Evolutionary conservation across 2,329 filamentous ascomycete genomes (phyloP), one percentile per base, ranked within the genome.

Genomic region (Fusarium udum): DNA sequence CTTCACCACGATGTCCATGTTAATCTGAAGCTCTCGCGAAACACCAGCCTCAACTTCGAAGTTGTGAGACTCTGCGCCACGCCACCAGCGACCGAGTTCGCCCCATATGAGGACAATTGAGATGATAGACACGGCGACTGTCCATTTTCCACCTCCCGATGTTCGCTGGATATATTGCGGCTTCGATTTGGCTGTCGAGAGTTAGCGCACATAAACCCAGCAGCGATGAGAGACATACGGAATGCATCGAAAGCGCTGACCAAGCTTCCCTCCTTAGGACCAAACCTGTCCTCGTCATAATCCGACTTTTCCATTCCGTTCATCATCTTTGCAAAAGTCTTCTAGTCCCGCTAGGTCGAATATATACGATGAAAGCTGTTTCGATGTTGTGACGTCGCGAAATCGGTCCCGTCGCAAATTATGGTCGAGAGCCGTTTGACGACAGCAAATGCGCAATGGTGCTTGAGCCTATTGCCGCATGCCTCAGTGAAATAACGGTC

Each of bases 221-320:
- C 56, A 56, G 49, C 5, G 39, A 42, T 26, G 58, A 48, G 34
- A 49, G 43, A 77, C 93, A 80, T 89, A 97, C 95, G 95, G 82
- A 99, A 99, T 75, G 95, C 95, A 86, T 99, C 96, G 83, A 99
- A 99, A 67, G 95, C 95, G 83, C 92, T 92, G 79, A 97, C 90
- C 65, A 92, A 89, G 82, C 72, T 77, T 45, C 84, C 87, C 63
- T 89, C 87, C 80, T 92, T 92, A 77, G 93, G 91, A 79, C 90
- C 93, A 84, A 97, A 97, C 73, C 90, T 85, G 82, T 93, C 92
- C 78, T 97, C 95, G 79, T 95, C 88, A 77, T 95, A 70, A 62
- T 61, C 61, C 76, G 89, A 87, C 79, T 92, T 88, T 77, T 91
- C 86, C 84, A 92, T 95, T 79, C 92, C 93, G 88, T 96, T 93